phyloP scores from a whole-genome alignment of 1,284 basidiomycete species.

The Pisolithus thermaeus region DNA sequence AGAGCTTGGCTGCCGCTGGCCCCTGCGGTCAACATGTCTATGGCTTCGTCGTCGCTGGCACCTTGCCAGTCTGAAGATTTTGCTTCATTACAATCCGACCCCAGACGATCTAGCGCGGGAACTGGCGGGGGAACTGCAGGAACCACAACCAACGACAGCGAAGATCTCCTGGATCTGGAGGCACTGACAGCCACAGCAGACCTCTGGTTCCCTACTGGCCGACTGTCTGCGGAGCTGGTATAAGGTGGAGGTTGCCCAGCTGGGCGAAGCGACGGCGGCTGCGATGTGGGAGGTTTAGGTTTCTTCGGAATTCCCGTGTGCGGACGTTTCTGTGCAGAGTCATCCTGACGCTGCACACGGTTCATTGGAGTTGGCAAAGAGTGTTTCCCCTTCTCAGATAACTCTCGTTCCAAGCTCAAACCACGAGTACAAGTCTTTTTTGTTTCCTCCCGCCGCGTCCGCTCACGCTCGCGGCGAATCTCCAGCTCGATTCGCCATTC shows the following conservation, averaged over 20 bases:
- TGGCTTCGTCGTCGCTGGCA: slow-evolving; percentile 77
- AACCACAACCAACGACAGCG: slow-evolving; percentile 56
- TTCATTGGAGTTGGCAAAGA: slow-evolving; percentile 45
- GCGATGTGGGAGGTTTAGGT: slow-evolving; percentile 31
- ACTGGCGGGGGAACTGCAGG: slow-evolving; percentile 41
- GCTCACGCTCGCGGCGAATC: slow-evolving; percentile 63
- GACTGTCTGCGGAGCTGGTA: slow-evolving; percentile 15
- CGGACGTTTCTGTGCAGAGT: slow-evolving; percentile 38
- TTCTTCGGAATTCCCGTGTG: slow-evolving; percentile 22
- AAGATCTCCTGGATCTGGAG: slow-evolving; percentile 30
- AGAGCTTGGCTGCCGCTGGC: slow-evolving; percentile 72
- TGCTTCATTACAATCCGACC: slow-evolving; percentile 14
- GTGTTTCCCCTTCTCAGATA: slow-evolving; percentile 39
- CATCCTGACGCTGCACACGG: slow-evolving; percentile 25
- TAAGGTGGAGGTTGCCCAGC: slow-evolving; percentile 29
- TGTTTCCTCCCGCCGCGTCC: slow-evolving; percentile 55
- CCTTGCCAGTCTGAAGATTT: slow-evolving; percentile 64
- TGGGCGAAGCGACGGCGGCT: slow-evolving; percentile 22
- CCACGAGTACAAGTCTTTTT: slow-evolving; percentile 41
- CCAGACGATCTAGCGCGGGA: slow-evolving; percentile 24
- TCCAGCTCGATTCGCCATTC: slow-evolving; percentile 84
- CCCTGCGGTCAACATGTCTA: slow-evolving; percentile 71
- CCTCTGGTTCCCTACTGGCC: slow-evolving; percentile 17
- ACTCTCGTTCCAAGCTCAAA: slow-evolving; percentile 28
- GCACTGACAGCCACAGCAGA: slow-evolving; percentile 28